Base-by-base conservation (phyloP, 805 yeast species). In the Candida coquimbonensis region DNA sequence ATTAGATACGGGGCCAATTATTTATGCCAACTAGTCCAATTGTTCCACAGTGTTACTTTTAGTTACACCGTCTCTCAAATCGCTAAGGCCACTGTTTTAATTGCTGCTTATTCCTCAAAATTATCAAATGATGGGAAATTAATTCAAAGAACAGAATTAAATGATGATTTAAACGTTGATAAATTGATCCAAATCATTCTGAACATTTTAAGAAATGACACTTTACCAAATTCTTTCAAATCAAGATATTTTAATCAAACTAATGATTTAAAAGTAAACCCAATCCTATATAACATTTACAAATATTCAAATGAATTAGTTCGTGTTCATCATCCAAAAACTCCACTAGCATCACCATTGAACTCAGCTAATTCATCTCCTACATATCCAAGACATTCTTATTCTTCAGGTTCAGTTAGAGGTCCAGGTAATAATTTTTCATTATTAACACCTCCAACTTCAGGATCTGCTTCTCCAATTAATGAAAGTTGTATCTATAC, bases 11-110 rank as follows among this genome's bases (percentile, higher is more conserved):
- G 83, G 48, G 72, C 87, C 14, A 65, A 77, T 48, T 78, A 79
- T 64, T 61, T 83, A 39, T 80, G 88, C 55, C 89, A 83, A 58
- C 65, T 83, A 54, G 72, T 81, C 45, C 80, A 78, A 49, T 81
- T 83, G 61, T 77, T 81, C 58, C 74, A 78, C 42, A 74, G 73
- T 48, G 64, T 82, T 47, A 75, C 80, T 46, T 75, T 77, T 59
- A 71, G 70, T 51, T 75, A 64, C 53, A 59, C 74, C 4, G 59
- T 71, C 8, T 68, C 73, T 33, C 64, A 72, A 38, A 65, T 77
- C 43, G 73, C 83, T 38, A 67, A 75, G 47, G 77, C 83, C 38
- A 70, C 84, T 7, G 64, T 74, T 33, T 56, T 70, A 33, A 49
- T 81, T 38, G 72, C 77, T 25, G 59, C 67, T 21, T 64, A 70